Percentiles rank a stretch among this genome's conserved stretches.
These are phyloP conservation scores for Wallemia mellicola DNA, from an alignment of 1,284 basidiomycete genomes.

Conservation along the genomic window DNA sequence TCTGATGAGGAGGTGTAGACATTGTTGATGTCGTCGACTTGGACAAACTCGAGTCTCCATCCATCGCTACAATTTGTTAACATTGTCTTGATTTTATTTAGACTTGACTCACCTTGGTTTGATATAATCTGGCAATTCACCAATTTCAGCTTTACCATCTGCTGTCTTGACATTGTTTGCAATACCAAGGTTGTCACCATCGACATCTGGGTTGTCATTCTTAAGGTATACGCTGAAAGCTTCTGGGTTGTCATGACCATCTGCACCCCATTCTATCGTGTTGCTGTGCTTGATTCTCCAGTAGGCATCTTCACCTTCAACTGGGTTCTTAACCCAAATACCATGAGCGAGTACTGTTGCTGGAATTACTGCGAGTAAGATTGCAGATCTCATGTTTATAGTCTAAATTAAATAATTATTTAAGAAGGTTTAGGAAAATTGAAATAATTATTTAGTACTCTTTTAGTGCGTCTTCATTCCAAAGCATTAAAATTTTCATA, in stretches of 20 bases:
- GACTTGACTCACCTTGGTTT: neutral
- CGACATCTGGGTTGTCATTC: neutral
- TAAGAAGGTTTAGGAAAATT: neutral
- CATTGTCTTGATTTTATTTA: neutral
- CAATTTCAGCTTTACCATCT: neutral
- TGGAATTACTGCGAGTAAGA: neutral
- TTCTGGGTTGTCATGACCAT: neutral
- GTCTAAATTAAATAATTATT: neutral
- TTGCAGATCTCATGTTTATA: neutral
- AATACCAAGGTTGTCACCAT: neutral
- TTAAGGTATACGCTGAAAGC: neutral
- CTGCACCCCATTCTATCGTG: neutral
- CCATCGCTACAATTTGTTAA: neutral
- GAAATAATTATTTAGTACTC: neutral
- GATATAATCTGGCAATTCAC: neutral
- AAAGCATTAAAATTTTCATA: neutral
- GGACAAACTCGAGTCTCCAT: neutral
- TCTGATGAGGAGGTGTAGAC: neutral
- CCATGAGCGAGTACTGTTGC: neutral
- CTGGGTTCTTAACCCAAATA: neutral
- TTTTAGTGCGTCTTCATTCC: neutral
- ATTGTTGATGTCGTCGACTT: neutral
- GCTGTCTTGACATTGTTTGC: neutral
- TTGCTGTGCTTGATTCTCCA: neutral
- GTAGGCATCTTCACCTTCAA: neutral